A percentile compares a stretch with the other conserved stretches of the same genome.
phyloP scores from a whole-genome alignment of 2,329 filamentous ascomycete species.

The Allantophomopsis lycopodina region DNA sequence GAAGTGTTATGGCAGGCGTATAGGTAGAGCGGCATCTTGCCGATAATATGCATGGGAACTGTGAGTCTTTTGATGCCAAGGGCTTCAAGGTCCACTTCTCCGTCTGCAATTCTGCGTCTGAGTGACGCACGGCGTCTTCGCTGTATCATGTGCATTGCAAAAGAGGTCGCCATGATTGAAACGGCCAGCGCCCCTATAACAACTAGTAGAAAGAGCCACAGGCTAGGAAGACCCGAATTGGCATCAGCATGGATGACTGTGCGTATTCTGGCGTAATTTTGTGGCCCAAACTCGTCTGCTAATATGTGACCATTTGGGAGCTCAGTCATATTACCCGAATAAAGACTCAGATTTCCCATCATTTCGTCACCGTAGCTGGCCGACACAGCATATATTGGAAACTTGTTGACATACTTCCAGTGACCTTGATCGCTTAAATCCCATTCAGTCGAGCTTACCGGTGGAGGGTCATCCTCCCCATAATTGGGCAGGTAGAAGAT shows the following conservation, averaged over 20 bases:
- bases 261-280: constrained; percentile 47
- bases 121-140: constrained; percentile 54
- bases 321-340: constrained; percentile 60
- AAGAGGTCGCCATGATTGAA: constrained; percentile 53
- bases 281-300: constrained; percentile 36
- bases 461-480: constrained; percentile 47
- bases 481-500: constrained; percentile 48
- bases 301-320: constrained; percentile 46
- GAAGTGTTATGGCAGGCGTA: constrained; percentile 41
- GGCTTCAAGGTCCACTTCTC: constrained; percentile 76
- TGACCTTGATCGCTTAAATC: constrained; percentile 49
- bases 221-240: constrained; percentile 41
- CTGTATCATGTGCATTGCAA: constrained; percentile 67
- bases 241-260: constrained; percentile 35
- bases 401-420: constrained; percentile 63
- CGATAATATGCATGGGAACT: constrained; percentile 58
- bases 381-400: constrained; percentile 73
- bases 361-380: constrained; percentile 51
- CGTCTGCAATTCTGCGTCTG: constrained; percentile 55
- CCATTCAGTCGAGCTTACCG: constrained; percentile 53
- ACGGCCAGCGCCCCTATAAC: constrained; percentile 59
- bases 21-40: constrained; percentile 64
- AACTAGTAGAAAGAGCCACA: constrained; percentile 69
- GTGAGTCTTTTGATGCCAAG: constrained; percentile 73
- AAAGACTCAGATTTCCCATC: constrained; percentile 58